Conservation (phyloP, 208 protist genomes). For the Histomonas meleagridis region DNA sequence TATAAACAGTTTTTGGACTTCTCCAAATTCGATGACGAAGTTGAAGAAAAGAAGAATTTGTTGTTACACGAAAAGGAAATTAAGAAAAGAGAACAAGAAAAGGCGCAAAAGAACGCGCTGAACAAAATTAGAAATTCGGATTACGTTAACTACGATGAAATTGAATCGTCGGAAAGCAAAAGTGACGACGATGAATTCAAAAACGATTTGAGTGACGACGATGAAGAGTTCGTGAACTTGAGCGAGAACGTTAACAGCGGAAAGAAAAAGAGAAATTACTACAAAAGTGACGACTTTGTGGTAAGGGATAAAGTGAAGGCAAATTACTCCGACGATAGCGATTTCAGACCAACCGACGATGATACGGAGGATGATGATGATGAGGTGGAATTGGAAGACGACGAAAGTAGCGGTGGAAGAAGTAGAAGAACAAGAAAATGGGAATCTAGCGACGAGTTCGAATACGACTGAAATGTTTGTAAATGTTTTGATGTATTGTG, state of each 20-base stretch:
- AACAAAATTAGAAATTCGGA: background rate
- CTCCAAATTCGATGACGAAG: background rate
- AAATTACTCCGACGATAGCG: background rate
- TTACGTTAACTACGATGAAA: too few species aligned
- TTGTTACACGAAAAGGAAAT: too few species aligned
- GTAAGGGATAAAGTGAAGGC: background rate
- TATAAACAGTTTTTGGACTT: background rate
- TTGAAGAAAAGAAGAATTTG: background rate
- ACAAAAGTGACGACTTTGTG: background rate
- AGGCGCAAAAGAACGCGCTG: background rate
- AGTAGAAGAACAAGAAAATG: background rate
- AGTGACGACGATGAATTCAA: too few species aligned
- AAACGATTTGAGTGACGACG: background rate
- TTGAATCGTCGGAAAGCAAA: background rate
- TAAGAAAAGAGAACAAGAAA: background rate
- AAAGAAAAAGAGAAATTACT: background rate
- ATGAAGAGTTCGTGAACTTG: too few species aligned
- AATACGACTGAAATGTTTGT: too few species aligned
- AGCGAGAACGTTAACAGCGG: too few species aligned
- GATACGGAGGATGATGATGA: background rate
- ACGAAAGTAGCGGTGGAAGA: too few species aligned
- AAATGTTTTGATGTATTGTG: too few species aligned
- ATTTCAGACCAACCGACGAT: too few species aligned
- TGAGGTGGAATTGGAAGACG: background rate
- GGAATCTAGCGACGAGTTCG: too few species aligned